These are phyloP conservation scores for Cladosporium sp. DNA, from an alignment of 2,329 filamentous ascomycete species.

Conservation along the genomic window DNA sequence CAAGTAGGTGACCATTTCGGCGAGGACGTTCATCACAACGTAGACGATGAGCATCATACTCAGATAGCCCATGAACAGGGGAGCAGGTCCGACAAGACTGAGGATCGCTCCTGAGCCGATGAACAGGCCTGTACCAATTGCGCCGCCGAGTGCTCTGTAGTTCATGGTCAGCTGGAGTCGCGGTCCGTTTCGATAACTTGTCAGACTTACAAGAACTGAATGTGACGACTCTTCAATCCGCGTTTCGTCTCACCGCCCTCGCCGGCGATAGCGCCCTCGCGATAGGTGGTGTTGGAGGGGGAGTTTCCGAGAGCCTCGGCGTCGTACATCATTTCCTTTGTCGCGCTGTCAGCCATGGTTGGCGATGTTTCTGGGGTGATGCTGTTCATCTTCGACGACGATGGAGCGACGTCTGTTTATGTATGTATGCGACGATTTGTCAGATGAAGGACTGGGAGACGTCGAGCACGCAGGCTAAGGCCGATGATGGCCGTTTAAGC, in stretches of 20 bases:
- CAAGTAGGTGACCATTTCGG: slow-evolving; percentile 56
- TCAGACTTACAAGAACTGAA: slow-evolving; percentile 19
- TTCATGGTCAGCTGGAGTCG: slow-evolving; percentile 16
- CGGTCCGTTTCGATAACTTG: neutral
- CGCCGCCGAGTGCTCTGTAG: slow-evolving; percentile 29
- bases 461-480: neutral
- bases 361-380: neutral
- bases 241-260: slow-evolving; percentile 9
- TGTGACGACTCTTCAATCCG: slow-evolving; percentile 21
- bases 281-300: neutral
- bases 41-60: slow-evolving; percentile 56
- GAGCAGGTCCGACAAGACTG: slow-evolving; percentile 20
- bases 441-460: neutral
- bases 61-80: slow-evolving; percentile 49
- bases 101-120: slow-evolving; percentile 23
- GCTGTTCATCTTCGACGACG: neutral
- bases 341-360: neutral
- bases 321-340: neutral
- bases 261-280: slow-evolving; percentile 4
- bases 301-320: neutral
- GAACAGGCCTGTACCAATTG: slow-evolving; percentile 28
- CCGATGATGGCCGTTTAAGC: neutral
- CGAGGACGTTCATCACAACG: slow-evolving; percentile 42
- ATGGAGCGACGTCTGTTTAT: neutral
- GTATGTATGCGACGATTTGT: neutral